Base-by-base conservation (phyloP, 306 rosid genomes). In the Hippophae tibetana region DNA sequence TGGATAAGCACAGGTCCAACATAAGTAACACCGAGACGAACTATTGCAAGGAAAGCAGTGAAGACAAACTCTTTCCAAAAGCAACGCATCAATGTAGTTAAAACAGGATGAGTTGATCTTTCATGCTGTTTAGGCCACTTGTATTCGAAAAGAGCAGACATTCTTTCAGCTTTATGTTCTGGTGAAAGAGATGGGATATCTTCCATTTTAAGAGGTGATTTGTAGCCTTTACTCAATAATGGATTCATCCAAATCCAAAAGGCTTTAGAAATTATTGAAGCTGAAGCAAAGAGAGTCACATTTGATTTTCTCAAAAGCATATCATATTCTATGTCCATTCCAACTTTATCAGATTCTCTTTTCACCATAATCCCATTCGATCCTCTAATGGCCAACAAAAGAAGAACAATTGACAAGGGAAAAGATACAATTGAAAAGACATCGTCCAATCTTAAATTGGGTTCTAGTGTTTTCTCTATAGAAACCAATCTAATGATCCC, bases 201-300 rank as follows among this genome's bases (percentile, higher is more conserved):
- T 44, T 90, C 92, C 7, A 83, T 67, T 40, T 61, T 80, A 42
- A 90, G 74, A 0, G 97, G 95, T 2, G 89, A 67, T 11, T 58
- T 43, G 61, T 87, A 83, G 55, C 97, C 97, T 79, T 83, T 82
- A 31, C 75, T 79, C 64, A 90, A 73, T 67, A 90, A 71, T 14
- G 97, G 97, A 68, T 90, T 90, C 76, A 90, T 72, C 97, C 97
- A 90, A 61, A 83, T 42, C 97, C 94, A 87, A 55, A 87, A 83
- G 43, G 90, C 82, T 67, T 72, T 90, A 10, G 94, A 85, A 18
- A 78, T 43, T 3, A 65, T 12, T 43, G 96, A 84, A 72, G 96
- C 97, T 5, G 97, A 82, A 58, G 97, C 95, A 74, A 81, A 90
- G n/a, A 67, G 85, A 64, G 83, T 79, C 65, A 78, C 81, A 26